Evolutionary conservation across 306 rosid species (phyloP).

Genomic region (Cicer bijugum): DNA sequence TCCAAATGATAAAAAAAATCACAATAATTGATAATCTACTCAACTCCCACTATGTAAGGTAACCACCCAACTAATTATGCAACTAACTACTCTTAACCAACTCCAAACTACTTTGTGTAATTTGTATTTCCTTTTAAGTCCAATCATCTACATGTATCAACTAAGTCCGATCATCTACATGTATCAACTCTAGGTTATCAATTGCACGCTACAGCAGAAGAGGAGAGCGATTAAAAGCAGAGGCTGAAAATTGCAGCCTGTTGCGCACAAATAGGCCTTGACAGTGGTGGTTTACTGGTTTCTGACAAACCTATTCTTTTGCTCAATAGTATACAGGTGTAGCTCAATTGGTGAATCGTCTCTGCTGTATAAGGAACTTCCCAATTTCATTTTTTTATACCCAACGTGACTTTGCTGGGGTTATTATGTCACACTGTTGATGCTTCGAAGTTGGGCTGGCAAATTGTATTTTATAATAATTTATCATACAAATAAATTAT

Average conservation of each 20-base stretch:
- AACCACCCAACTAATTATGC: not conserved
- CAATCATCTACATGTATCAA: not conserved
- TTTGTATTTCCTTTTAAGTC: not conserved
- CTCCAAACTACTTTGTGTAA: not conserved
- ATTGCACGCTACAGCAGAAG: not conserved
- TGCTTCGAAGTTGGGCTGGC: not conserved
- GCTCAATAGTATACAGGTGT: not conserved
- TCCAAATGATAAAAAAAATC: constrained; percentile 1
- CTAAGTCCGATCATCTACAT: not conserved
- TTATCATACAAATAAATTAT: no score
- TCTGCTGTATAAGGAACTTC: not conserved
- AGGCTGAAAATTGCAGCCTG: not conserved
- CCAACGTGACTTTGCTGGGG: not conserved
- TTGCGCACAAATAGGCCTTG: not conserved
- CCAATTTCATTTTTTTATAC: not conserved
- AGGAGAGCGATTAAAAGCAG: not conserved
- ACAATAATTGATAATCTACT: not conserved
- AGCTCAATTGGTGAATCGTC: not conserved
- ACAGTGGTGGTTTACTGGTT: not conserved
- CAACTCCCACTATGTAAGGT: not conserved
- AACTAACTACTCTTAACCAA: constrained; percentile 14
- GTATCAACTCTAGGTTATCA: not conserved
- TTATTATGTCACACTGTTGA: no score
- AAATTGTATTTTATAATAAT: not conserved
- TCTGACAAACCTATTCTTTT: not conserved